Percentiles rank a stretch among this genome's conserved stretches.
Conservation (phyloP, 768 basidiomycete genomes). For the Podaxis sp. region DNA sequence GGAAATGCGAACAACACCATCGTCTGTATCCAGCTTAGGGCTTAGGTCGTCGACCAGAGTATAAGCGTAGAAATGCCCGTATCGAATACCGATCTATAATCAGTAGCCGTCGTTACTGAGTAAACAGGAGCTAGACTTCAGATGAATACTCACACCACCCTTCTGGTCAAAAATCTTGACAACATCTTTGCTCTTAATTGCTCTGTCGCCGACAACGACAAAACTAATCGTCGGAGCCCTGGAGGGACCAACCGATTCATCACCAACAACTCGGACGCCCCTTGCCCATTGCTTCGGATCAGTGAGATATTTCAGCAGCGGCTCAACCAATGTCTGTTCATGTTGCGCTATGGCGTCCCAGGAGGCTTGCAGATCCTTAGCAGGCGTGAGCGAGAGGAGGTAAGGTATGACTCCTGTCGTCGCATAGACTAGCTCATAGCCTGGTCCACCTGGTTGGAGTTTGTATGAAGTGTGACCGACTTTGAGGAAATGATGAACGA, state of each 20-base stretch:
- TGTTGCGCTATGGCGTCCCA: conserved; percentile 61
- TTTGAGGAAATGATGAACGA: conserved; percentile 72
- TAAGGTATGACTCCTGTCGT: conserved; percentile 62
- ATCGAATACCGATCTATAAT: conserved; percentile 73
- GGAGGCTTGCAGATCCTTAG: conserved; percentile 44
- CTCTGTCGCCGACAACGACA: conserved; percentile 58
- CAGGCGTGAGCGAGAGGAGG: conserved; percentile 57
- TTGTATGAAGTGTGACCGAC: conserved; percentile 51
- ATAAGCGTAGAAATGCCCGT: conserved; percentile 79
- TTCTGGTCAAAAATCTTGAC: conserved; percentile 65
- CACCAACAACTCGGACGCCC: conserved; percentile 71
- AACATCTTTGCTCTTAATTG: conserved; percentile 60
- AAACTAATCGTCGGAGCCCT: conserved; percentile 74
- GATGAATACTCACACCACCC: conserved; percentile 49
- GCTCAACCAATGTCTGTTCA: conserved; percentile 57
- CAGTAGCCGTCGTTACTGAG: background rate
- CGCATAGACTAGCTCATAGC: conserved; percentile 69
- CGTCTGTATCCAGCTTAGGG: conserved; percentile 58
- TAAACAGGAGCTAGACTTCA: background rate
- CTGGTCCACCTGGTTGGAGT: conserved; percentile 72
- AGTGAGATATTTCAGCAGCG: conserved; percentile 56
- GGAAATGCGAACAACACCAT: conserved; percentile 74
- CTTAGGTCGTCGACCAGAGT: conserved; percentile 51
- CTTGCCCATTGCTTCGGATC: conserved; percentile 46
- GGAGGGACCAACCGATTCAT: conserved; percentile 38